Conservation (phyloP, 2,329 filamentous ascomycete genomes). For the Ceratocystis albifundus region DNA sequence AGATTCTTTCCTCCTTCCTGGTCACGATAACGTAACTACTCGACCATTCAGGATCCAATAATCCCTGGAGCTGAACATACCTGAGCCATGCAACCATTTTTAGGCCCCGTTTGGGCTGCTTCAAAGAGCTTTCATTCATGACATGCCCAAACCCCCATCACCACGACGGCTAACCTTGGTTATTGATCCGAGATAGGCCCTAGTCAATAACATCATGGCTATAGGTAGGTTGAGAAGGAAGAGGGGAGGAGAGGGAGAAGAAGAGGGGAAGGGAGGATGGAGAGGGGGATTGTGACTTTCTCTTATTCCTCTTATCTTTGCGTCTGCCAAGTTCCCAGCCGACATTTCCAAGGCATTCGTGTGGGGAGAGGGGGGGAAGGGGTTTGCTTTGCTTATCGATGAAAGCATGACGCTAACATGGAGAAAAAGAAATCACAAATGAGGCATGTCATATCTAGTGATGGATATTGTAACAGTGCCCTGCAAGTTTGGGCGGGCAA, state of each 20-base stretch:
- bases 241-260: background rate
- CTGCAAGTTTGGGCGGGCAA: background rate
- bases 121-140: background rate
- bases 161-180: background rate
- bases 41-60: constrained; percentile 1
- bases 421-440: constrained; percentile 9
- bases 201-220: background rate
- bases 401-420: background rate
- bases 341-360: background rate
- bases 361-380: no score
- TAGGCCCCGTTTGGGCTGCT: background rate
- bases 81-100: background rate
- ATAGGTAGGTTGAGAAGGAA: background rate
- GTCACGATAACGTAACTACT: background rate
- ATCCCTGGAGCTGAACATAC: constrained; percentile 7
- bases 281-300: background rate
- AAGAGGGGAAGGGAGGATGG: background rate
- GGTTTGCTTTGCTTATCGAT: background rate
- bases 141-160: background rate
- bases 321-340: background rate
- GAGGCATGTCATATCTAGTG: background rate
- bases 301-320: background rate
- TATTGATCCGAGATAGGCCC: constrained; percentile 7
- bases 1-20: background rate
- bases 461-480: background rate